These are phyloP conservation scores for Ustilago vetiveriae DNA, from an alignment of 1,284 basidiomycete species.

Conservation along the genomic window DNA sequence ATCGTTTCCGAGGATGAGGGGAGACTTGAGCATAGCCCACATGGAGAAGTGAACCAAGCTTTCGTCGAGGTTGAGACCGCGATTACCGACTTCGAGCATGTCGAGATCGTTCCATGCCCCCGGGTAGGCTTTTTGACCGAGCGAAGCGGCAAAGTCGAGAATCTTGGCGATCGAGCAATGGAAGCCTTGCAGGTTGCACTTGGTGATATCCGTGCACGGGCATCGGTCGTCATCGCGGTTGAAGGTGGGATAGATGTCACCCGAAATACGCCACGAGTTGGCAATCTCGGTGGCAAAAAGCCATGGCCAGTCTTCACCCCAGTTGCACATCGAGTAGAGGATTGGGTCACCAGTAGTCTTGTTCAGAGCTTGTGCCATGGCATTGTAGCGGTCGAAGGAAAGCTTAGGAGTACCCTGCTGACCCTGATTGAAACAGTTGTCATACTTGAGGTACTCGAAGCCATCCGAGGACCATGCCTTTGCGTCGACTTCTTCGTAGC, in stretches of 20 bases:
- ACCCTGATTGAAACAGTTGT: conserved; percentile 68
- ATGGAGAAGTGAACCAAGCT: conserved; percentile 58
- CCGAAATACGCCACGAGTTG: conserved; percentile 70
- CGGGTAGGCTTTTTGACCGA: conserved; percentile 52
- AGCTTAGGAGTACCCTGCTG: conserved; percentile 18
- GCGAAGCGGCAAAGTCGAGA: conserved; percentile 15
- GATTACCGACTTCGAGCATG: conserved; percentile 51
- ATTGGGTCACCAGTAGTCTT: conserved; percentile 67
- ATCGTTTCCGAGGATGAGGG: conserved; percentile 66
- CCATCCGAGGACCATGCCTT: conserved; percentile 42
- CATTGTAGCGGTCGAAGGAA: conserved; percentile 66
- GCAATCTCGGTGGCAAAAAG: conserved; percentile 67
- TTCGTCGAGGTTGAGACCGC: conserved; percentile 44
- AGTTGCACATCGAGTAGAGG: conserved; percentile 36
- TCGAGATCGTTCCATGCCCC: conserved; percentile 64
- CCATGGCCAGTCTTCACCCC: conserved; percentile 41
- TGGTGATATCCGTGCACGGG: conserved; percentile 27
- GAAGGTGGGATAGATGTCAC: conserved; percentile 30
- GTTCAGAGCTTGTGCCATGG: conserved; percentile 72
- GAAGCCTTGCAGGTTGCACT: conserved; percentile 26
- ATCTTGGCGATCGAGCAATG: conserved; percentile 33
- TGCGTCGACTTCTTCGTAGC: conserved; percentile 71
- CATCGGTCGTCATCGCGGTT: conserved; percentile 29
- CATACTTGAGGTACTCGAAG: conserved; percentile 67
- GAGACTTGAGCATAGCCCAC: conserved; percentile 63